Evolutionary conservation across 805 yeast species (phyloP).

Genomic region (Candida lessepsii): DNA sequence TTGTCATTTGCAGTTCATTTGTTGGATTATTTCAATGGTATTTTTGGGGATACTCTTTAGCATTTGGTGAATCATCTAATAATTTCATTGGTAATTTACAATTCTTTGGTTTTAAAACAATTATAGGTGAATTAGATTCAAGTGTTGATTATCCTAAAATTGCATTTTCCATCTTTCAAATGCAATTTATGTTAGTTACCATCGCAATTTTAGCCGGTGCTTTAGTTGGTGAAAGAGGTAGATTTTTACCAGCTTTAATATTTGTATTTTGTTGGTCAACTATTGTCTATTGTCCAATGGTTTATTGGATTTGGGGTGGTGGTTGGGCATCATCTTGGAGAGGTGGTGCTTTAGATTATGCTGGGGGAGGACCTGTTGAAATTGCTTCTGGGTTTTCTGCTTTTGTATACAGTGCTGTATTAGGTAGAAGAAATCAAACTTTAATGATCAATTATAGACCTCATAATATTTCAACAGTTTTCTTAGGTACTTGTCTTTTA

Average conservation of each 20-base stretch:
- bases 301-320: constrained; percentile 93
- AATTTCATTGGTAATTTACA: constrained; percentile 85
- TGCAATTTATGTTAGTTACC: constrained; percentile 91
- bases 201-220: constrained; percentile 90
- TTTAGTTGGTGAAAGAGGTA: constrained; percentile 82
- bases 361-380: constrained; percentile 98
- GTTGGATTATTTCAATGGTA: constrained; percentile 90
- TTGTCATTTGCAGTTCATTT: constrained; percentile 67
- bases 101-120: constrained; percentile 76
- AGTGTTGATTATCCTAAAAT: constrained; percentile 69
- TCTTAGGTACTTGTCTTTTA: constrained; percentile 80
- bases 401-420: constrained; percentile 74
- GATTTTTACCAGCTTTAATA: constrained; percentile 79
- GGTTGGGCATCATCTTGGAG: constrained; percentile 82
- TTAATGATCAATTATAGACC: constrained; percentile 87
- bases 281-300: constrained; percentile 89
- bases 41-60: constrained; percentile 96
- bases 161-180: constrained; percentile 82
- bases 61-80: constrained; percentile 80
- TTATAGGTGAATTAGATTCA: constrained; percentile 47
- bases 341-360: constrained; percentile 94
- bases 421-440: constrained; percentile 76
- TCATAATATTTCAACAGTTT: constrained; percentile 88
- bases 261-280: constrained; percentile 89
- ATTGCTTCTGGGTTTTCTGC: constrained; percentile 90